These are phyloP conservation scores for Neolecta irregularis DNA, from an alignment of 1,139 yeast genomes.

Conservation along the genomic window DNA sequence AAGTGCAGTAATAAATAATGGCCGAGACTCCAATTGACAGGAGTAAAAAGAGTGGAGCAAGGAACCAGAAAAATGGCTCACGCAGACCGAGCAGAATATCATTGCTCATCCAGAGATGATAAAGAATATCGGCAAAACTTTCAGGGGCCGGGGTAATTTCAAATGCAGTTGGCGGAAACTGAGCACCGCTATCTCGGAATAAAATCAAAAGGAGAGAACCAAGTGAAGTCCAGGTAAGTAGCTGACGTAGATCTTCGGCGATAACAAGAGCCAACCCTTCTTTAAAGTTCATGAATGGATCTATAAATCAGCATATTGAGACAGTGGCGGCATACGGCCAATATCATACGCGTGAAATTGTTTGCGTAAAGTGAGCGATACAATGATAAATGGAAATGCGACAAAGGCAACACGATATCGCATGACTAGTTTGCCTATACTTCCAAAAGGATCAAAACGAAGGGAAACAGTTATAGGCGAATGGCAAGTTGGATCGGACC, in stretches of 20 bases:
- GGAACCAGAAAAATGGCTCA: constrained; percentile 38
- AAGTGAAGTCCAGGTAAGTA: constrained; percentile 21
- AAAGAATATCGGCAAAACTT: too few species aligned
- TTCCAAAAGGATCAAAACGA: constrained; percentile 24
- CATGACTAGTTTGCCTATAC: constrained; percentile 24
- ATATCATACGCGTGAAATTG: constrained; percentile 19
- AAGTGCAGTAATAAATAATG: constrained; percentile 10
- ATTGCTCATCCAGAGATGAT: constrained; percentile 22
- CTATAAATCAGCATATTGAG: constrained; percentile 14
- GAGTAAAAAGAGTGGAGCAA: constrained; percentile 43
- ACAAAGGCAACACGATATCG: constrained; percentile 24
- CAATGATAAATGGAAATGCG: constrained; percentile 22
- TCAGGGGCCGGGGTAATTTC: too few species aligned
- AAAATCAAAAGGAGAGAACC: constrained; percentile 28
- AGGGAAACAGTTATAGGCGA: constrained; percentile 19
- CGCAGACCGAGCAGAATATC: constrained; percentile 51
- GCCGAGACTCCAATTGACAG: constrained; percentile 37
- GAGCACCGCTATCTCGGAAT: constrained; percentile 6
- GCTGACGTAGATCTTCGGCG: constrained; percentile 19
- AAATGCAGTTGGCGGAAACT: too few species aligned
- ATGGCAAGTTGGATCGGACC: constrained; percentile 21
- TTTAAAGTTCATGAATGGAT: constrained; percentile 37
- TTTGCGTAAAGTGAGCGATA: constrained; percentile 18
- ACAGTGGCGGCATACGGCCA: neutral
- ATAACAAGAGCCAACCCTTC: constrained; percentile 31